Percentiles rank a stretch among this genome's conserved stretches.
Evolutionary conservation across 148 eudicot species (phyloP).

Genomic region (Chenopodium suecicum): DNA sequence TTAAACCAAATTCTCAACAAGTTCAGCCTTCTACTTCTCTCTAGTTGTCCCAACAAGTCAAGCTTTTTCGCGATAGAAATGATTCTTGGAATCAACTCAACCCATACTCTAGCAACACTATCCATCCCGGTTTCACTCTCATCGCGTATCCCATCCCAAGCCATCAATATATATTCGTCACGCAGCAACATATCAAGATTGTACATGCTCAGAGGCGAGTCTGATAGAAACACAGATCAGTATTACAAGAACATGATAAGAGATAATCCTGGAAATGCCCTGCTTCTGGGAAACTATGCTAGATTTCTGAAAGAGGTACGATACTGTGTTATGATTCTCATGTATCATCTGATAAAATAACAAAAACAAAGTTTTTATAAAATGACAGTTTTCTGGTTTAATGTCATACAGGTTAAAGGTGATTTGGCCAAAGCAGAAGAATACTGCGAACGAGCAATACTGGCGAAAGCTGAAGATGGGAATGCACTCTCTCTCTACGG

Average conservation of each 20-base stretch:
- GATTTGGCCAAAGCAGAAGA: not conserved
- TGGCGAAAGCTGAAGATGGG: not conserved
- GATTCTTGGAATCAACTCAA: not conserved
- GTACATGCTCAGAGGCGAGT: not conserved
- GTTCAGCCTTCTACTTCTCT: not conserved
- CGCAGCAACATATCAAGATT: not conserved
- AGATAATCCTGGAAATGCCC: conserved; percentile 2
- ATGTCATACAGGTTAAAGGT: conserved; percentile 2
- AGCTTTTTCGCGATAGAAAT: not conserved
- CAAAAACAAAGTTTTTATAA: not conserved
- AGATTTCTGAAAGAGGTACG: not conserved
- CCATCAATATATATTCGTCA: not conserved
- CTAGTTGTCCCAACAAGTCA: not conserved
- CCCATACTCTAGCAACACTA: not conserved
- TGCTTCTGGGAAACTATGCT: conserved; percentile 14
- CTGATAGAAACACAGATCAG: not conserved
- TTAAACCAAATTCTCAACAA: not conserved
- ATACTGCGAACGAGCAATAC: not conserved
- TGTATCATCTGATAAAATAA: not conserved
- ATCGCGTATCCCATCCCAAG: not conserved
- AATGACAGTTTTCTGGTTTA: not conserved
- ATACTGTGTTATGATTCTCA: not conserved
- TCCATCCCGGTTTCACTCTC: not conserved
- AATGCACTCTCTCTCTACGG: conserved; percentile 10
- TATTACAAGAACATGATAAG: not conserved